Base-by-base conservation (phyloP, 495 filamentous ascomycete species). In the Extremus antarcticus region DNA sequence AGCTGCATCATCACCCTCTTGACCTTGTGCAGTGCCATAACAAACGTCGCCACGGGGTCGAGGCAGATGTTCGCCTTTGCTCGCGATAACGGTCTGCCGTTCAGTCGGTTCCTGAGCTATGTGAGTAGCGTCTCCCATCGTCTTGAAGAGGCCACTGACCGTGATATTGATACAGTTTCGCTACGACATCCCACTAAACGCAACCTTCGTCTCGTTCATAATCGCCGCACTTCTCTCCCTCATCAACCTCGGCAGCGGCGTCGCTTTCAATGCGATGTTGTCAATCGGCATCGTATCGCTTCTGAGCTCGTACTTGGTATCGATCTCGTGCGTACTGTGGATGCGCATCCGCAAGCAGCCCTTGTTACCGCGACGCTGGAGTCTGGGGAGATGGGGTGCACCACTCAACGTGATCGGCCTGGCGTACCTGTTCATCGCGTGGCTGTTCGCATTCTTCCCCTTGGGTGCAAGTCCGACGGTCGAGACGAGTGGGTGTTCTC, bases 181-280 rank as follows among this genome's bases (percentile, higher is more conserved):
- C 51, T 58, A 38, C 41, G 47, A 76, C 59, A 71, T 61, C 17
- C 58, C 58, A 16, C 23, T 58, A 15, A 54, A 54, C 29, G 56
- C 55, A 10, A 29, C 53, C 22, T 1, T 52, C 19, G 22, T 58
- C 25, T 22, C 41, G 25, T 49, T 45, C 51, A 19, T 9, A 23
- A 13, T 45, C 24, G 43, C 29, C 1, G 41, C 22, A 15, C 50
- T 56, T 24, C 66, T 85, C 0, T 78, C 78, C 0, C 64, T 82
- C 21, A 81, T 85, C 65, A 81, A 80, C 61, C 74, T 85, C 54
- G 80, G 78, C n/a, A 79, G 75, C 0, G 55, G 70, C 1, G 70
- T 72, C 4, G 80, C 78, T 4, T 74, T 84, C 59, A 76, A 78
- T 60, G 75, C 74, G 25, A 71, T 82, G 24, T 65, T 75, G 41